Base-by-base conservation (phyloP, 164 flowering plant genomes). In the Euptelea pleiosperma region DNA sequence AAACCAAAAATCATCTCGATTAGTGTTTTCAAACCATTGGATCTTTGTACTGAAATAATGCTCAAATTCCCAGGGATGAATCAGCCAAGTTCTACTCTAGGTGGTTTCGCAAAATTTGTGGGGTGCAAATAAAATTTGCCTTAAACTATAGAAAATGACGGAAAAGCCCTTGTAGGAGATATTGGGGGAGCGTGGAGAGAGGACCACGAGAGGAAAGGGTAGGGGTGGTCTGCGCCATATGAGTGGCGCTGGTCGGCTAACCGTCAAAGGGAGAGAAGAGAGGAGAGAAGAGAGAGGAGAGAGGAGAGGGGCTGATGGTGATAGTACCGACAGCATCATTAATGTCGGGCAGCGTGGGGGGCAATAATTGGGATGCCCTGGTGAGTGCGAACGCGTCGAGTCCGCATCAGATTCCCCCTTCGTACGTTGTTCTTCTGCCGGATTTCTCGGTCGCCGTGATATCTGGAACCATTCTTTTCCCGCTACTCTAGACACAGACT, bases 331-430 rank as follows among this genome's bases (percentile, higher is more conserved):
- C 58, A 54, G 45, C 45, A 54, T 54, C 58, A 36, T 54, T 54
- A 45, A 54, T 54, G 58, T 54, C 58, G 31, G 45, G 43, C 31
- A 54, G 58, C 58, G 58, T 54, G 42, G 44, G 45, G 16, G 15
- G 45, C 25, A 36, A 37, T 36, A 37, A 54, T 41, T 41, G 52
- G 52, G 10, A 10, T 10, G 48, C 36, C 24, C 12, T 14, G 6
- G 6, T 26, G 52, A 10, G 31, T 48, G n/a, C 18, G 25, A 3
- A 3, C 29, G 14, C 54, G 14, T 28, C 11, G 18, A n/a, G 24
- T 31, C 37, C 46, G 48, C 36, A 41, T 55, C 48, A 15, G 59
- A 55, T 40, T 41, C 48, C 36, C n/a, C 0, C 18, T 5, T n/a
- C 14, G 8, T 39, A 8, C 8, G 2, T 26, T 18, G 26, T 22